These are phyloP conservation scores for Phytophthora sp. DNA, from an alignment of 352 stramenopile species.

Conservation along the genomic window DNA sequence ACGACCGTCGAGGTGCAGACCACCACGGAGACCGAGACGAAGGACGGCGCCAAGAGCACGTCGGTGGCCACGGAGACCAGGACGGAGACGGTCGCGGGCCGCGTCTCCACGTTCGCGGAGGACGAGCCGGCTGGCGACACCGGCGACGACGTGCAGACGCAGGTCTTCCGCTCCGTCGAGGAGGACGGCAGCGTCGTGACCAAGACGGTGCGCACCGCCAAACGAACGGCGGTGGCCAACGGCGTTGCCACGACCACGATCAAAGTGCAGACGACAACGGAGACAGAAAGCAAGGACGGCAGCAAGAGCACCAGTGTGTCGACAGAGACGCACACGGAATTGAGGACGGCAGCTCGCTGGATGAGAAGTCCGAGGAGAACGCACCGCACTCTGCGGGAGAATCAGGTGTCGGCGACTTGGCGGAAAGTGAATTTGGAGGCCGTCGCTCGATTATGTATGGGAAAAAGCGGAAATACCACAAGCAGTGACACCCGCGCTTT, in stretches of 20 bases:
- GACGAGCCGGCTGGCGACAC: not conserved
- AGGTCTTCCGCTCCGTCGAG: not conserved
- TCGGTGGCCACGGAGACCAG: conserved; percentile 11
- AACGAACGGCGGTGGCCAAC: not conserved
- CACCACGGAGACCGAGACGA: conserved; percentile 9
- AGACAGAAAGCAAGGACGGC: conserved; percentile 10
- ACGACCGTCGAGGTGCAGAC: conserved; percentile 19
- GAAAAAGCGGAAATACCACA: conserved; percentile 21
- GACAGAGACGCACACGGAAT: conserved; percentile 12
- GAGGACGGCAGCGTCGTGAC: conserved; percentile 6
- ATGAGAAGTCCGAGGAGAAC: conserved; percentile 2
- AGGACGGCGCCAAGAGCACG: conserved; percentile 5
- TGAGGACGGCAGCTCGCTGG: not conserved
- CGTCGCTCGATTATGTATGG: conserved; percentile 1
- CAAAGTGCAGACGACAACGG: conserved; percentile 11
- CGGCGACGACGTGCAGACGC: conserved; percentile 1
- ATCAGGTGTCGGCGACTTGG: not conserved
- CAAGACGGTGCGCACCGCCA: conserved; percentile 3
- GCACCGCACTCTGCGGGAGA: not conserved
- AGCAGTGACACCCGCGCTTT: conserved; percentile 29
- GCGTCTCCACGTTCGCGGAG: not conserved
- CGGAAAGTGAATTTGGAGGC: not conserved
- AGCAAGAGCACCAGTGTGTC: conserved; percentile 18
- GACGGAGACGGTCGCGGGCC: conserved; percentile 4
- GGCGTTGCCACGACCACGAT: conserved; percentile 1